phyloP scores from a whole-genome alignment of 345 rosid species.

The Rhizophora mangle region DNA sequence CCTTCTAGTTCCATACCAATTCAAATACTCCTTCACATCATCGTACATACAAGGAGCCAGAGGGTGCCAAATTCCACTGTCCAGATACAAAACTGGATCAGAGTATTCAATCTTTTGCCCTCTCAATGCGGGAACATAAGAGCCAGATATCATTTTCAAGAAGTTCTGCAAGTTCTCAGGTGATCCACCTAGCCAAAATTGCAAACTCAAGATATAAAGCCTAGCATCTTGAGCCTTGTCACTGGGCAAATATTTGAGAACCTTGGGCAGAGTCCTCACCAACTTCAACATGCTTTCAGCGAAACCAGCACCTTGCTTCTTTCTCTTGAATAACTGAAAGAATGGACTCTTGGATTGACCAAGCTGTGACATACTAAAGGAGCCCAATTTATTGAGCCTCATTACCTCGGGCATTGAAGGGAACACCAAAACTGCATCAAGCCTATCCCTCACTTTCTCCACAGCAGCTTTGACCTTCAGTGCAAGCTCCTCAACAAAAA shows the following conservation, averaged over 20 bases:
- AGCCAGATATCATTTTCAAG: constrained; percentile 87
- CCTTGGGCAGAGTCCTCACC: constrained; percentile 92
- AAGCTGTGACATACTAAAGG: constrained; percentile 95
- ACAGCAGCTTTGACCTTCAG: constrained; percentile 82
- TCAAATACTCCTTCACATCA: constrained; percentile 92
- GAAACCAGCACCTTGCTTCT: constrained; percentile 91
- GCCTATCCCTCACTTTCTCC: constrained; percentile 91
- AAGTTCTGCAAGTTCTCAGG: constrained; percentile 94
- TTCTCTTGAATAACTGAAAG: constrained; percentile 86
- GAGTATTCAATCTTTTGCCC: constrained; percentile 70
- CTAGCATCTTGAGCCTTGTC: constrained; percentile 99
- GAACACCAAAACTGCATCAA: constrained; percentile 94
- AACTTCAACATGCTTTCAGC: constrained; percentile 97
- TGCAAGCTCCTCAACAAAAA: constrained; percentile 93
- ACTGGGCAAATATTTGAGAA: constrained; percentile 91
- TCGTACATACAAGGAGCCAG: constrained; percentile 93
- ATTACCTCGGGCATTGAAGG: constrained; percentile 99
- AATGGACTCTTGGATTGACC: constrained; percentile 95
- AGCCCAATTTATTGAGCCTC: constrained; percentile 95
- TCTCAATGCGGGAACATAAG: constrained; percentile 82
- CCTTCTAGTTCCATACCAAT: constrained; percentile 85
- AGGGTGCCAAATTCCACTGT: constrained; percentile 95
- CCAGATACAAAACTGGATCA: constrained; percentile 90
- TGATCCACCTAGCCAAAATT: constrained; percentile 99
- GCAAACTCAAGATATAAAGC: constrained; percentile 89